Evolutionary conservation across 2,329 filamentous ascomycete species (phyloP).

Genomic region (Ambrosiella beaveri): DNA sequence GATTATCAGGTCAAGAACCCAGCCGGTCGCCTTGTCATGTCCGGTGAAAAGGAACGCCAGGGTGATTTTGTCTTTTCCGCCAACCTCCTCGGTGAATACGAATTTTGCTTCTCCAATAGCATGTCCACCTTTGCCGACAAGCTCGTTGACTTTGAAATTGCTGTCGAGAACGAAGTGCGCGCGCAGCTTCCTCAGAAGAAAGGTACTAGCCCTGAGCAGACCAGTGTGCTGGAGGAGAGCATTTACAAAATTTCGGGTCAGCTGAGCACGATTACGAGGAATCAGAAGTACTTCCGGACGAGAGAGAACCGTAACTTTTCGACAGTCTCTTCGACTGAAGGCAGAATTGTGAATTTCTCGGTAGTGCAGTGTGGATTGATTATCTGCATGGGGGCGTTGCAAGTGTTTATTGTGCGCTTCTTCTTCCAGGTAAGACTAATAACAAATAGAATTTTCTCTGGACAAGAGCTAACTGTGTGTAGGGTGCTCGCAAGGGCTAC

Average conservation of each 20-base stretch:
- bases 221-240: constrained; percentile 74
- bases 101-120: constrained; percentile 96
- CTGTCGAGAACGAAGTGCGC: constrained; percentile 77
- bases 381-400: constrained; percentile 83
- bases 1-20: constrained; percentile 82
- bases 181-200: constrained; percentile 75
- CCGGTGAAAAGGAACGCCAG: constrained; percentile 80
- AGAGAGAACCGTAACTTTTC: constrained; percentile 98
- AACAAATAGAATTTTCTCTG: background rate
- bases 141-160: constrained; percentile 93
- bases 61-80: constrained; percentile 97
- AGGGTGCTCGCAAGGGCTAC: constrained; percentile 53
- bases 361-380: constrained; percentile 85
- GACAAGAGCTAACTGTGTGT: background rate
- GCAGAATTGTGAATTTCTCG: constrained; percentile 92
- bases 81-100: constrained; percentile 72
- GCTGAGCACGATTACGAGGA: constrained; percentile 82
- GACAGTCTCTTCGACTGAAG: constrained; percentile 90
- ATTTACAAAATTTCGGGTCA: constrained; percentile 89
- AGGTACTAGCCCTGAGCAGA: constrained; percentile 77
- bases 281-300: constrained; percentile 99
- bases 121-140: constrained; percentile 98
- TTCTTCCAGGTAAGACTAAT: constrained; percentile 66
- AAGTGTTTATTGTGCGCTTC: constrained; percentile 95
- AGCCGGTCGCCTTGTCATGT: constrained; percentile 60